A percentile compares a stretch with the other conserved stretches of the same genome.
Evolutionary conservation across 768 basidiomycete species (phyloP).

Genomic region (Termitomyces sp.): DNA sequence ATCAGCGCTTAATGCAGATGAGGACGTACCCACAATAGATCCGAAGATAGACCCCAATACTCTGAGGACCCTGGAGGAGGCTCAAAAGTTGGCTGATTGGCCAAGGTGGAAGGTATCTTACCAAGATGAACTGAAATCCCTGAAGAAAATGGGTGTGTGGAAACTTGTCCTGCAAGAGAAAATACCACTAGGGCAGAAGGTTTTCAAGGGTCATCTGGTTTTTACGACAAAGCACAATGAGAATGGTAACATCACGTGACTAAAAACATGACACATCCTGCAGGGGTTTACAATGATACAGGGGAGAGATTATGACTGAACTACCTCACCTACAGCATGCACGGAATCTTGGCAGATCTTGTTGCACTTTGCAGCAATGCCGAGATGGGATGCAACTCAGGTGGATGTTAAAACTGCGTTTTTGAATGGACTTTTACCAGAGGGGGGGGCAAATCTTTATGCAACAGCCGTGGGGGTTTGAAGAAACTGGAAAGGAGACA

Average conservation of each 20-base stretch:
- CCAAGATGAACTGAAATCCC: background rate
- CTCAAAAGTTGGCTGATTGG: background rate
- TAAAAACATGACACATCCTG: background rate
- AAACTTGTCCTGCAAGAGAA: background rate
- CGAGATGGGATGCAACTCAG: no score
- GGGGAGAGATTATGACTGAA: background rate
- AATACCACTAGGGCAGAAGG: background rate
- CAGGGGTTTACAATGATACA: background rate
- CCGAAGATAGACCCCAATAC: background rate
- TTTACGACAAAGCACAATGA: background rate
- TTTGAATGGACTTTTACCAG: no score
- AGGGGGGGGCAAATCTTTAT: no score
- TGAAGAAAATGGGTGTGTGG: no score
- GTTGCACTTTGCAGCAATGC: no score
- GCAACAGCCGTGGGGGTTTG: no score
- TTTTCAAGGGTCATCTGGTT: no score
- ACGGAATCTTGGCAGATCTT: no score
- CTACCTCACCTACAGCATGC: no score
- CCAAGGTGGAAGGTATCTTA: no score
- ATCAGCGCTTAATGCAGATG: background rate
- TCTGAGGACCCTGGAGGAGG: background rate
- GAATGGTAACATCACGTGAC: background rate
- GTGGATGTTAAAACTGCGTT: no score
- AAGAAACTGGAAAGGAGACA: no score
- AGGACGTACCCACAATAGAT: background rate